Conservation (phyloP, 1,284 basidiomycete genomes). For the Cryptococcus depauperatus region DNA sequence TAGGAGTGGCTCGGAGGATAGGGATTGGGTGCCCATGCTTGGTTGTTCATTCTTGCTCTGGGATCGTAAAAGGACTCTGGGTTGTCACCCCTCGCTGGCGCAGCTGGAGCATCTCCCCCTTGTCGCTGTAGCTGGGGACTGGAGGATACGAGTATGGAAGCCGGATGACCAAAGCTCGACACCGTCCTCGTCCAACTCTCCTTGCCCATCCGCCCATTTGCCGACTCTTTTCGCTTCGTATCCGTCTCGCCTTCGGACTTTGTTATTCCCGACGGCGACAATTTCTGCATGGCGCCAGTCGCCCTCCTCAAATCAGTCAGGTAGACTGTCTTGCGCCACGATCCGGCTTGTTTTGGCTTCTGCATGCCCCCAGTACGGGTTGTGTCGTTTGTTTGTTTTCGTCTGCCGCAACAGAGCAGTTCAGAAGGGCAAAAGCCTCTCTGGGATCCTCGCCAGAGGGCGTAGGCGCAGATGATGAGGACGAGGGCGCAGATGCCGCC, state of each 20-base stretch:
- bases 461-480: slow-evolving; percentile 10
- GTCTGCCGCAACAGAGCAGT: neutral
- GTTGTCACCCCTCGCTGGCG: neutral
- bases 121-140: neutral
- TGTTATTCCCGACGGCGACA: neutral
- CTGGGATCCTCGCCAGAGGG: slow-evolving; percentile 11
- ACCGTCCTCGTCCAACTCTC: slow-evolving; percentile 1
- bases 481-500: neutral
- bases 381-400: neutral
- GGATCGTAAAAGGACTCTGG: neutral
- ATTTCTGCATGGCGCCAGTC: neutral
- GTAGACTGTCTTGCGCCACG: slow-evolving; percentile 10
- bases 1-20: neutral
- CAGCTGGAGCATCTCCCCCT: neutral
- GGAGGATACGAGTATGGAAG: neutral
- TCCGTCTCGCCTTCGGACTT: neutral
- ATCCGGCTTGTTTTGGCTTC: neutral
- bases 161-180: slow-evolving; percentile 7
- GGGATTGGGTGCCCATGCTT: neutral
- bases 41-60: neutral
- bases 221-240: neutral
- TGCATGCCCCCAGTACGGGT: neutral
- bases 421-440: slow-evolving; percentile 2
- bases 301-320: slow-evolving; percentile 8
- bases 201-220: neutral